Evolutionary conservation across 805 yeast species (phyloP), one percentile per base, ranked within the genome.

Genomic region (Candida tammaniensis): DNA sequence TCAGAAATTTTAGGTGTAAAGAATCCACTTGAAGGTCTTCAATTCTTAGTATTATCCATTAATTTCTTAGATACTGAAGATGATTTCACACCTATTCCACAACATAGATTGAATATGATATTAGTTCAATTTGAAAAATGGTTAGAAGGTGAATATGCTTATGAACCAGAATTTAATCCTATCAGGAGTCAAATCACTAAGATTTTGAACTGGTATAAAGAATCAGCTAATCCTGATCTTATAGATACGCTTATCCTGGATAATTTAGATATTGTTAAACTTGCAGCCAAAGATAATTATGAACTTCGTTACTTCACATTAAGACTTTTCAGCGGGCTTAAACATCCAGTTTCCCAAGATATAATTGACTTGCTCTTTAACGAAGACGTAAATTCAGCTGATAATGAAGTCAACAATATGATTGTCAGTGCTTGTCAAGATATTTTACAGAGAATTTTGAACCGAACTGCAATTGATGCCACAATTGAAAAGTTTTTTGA

Each of bases 51-150:
- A 1, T 44, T 80, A 3, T 56, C 82, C 24, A 68, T 64, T 30
- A 62, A 68, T 38, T 62, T 77, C 38, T 48, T 59, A 13, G 39
- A 57, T 2, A 66, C 62, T 17, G 43, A 44, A 6, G 35, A 31
- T 8, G 31, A 24, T 7, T 59, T 57, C 28, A 57, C 52, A n/a
- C 66, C 78, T 2, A 58, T 84, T 17, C 82, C 86, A 5, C 65
- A 73, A 3, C 88, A 80, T 48, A 70, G 93, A 45, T 60, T 82
- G 24, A 72, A 68, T 27, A 76, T 83, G 86, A 57, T 82, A 7
- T 41, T 85, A 13, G 71, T 65, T 26, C 69, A 74, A 4, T 43
- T 87, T 1, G 49, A 55, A 4, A 58, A 57, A 13, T 82, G 89
- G 86, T 45, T 81, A 15, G 83, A 78, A 16, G 68, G 80, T 11